Conservation (phyloP, 2,329 filamentous ascomycete species). For the Fusarium continuum region DNA sequence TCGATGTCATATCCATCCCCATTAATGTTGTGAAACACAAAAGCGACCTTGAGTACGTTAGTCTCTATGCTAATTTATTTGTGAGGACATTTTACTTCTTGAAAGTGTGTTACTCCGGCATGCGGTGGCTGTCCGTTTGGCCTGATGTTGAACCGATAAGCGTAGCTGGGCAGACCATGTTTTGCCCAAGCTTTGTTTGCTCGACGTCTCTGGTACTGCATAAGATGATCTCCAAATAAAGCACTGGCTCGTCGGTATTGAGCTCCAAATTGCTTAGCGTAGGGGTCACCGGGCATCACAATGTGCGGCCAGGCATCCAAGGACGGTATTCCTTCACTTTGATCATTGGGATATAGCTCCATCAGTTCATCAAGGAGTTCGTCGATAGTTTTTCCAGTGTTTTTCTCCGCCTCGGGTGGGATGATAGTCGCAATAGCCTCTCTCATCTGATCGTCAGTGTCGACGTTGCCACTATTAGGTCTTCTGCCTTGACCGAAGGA, state of each 20-base stretch:
- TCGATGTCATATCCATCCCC: slow-evolving; percentile 46
- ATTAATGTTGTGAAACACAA: slow-evolving; percentile 52
- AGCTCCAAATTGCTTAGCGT: slow-evolving; percentile 38
- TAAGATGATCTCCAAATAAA: slow-evolving; percentile 42
- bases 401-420: slow-evolving; percentile 8
- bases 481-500: slow-evolving; percentile 37
- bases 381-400: slow-evolving; percentile 36
- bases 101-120: slow-evolving; percentile 51
- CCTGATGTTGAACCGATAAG: slow-evolving; percentile 48
- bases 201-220: slow-evolving; percentile 43
- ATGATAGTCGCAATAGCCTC: slow-evolving; percentile 16
- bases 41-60: slow-evolving; percentile 44
- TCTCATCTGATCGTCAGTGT: slow-evolving; percentile 45
- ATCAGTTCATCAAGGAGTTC: slow-evolving; percentile 39
- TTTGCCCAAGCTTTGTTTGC: slow-evolving; percentile 43
- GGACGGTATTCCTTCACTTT: slow-evolving; percentile 48
- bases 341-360: slow-evolving; percentile 46
- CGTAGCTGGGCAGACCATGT: slow-evolving; percentile 42
- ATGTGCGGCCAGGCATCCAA: slow-evolving; percentile 47
- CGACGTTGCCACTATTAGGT: slow-evolving; percentile 27
- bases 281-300: slow-evolving; percentile 41
- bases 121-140: slow-evolving; percentile 37
- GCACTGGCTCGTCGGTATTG: slow-evolving; percentile 46
- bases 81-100: slow-evolving; percentile 34
- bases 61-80: neutral